phyloP scores from a whole-genome alignment of 352 stramenopile genomes.

The Saprolegnia diclina region DNA sequence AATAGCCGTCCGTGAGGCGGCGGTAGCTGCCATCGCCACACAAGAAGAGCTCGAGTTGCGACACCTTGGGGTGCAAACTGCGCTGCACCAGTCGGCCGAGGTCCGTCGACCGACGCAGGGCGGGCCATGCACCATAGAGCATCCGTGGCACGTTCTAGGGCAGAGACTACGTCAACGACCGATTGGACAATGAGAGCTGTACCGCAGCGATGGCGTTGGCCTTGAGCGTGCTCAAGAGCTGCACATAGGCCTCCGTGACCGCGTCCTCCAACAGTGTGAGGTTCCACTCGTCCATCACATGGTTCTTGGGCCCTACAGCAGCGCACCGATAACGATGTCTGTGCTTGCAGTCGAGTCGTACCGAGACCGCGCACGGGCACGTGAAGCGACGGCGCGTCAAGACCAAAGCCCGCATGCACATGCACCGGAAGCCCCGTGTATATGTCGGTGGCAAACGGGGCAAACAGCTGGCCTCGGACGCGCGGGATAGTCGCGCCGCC shows the following conservation, averaged over 20 bases:
- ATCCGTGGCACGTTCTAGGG: constrained; percentile 31
- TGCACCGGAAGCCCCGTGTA: constrained; percentile 54
- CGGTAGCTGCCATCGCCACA: constrained; percentile 62
- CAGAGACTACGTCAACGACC: not conserved
- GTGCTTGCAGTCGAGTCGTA: no score
- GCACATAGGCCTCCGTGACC: constrained; percentile 51
- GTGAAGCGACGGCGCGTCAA: not conserved
- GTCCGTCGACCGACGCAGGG: constrained; percentile 35
- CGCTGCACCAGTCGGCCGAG: constrained; percentile 43
- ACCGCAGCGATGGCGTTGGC: not conserved
- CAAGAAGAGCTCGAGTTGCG: constrained; percentile 51
- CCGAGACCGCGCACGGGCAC: constrained; percentile 1
- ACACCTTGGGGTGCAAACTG: constrained; percentile 41
- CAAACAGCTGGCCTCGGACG: constrained; percentile 57
- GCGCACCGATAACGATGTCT: constrained; percentile 1
- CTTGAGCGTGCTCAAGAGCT: constrained; percentile 49
- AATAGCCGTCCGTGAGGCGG: constrained; percentile 44
- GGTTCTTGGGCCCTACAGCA: not conserved
- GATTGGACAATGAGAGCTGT: not conserved
- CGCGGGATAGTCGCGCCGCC: constrained; percentile 35
- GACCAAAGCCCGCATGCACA: constrained; percentile 60
- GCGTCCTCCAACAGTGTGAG: constrained; percentile 63
- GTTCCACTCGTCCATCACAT: constrained; percentile 40
- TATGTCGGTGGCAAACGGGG: constrained; percentile 47
- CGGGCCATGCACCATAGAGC: constrained; percentile 65